Conservation (phyloP, 1,139 yeast genomes). For the Yamadazyma atlantica region DNA sequence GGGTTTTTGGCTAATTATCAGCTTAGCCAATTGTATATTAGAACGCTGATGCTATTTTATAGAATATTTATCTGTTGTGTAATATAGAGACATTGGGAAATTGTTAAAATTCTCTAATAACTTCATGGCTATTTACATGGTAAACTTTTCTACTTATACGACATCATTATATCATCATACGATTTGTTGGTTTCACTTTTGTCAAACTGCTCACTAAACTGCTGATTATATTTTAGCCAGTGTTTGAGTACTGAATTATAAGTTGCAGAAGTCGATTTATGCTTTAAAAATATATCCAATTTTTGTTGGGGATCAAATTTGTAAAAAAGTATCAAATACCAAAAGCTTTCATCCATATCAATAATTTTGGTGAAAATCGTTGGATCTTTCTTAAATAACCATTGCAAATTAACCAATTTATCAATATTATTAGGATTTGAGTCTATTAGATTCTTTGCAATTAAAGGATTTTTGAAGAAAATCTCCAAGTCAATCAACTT, state of each 20-base stretch:
- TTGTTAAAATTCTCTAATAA: background rate
- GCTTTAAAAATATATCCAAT: conserved; percentile 17
- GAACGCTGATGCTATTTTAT: background rate
- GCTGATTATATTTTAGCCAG: conserved; percentile 4
- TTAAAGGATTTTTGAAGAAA: conserved; percentile 26
- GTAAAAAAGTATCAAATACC: conserved; percentile 1
- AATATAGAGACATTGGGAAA: too few species aligned
- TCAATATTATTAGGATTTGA: conserved; percentile 32
- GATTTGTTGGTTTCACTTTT: too few species aligned
- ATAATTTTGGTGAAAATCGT: conserved; percentile 22
- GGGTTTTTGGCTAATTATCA: conserved; percentile 22
- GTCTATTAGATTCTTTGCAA: conserved; percentile 37
- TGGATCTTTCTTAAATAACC: conserved; percentile 20
- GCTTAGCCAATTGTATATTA: conserved; percentile 15
- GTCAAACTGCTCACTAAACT: background rate
- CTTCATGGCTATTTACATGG: background rate
- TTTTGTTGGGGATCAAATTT: conserved; percentile 2
- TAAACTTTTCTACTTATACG: background rate
- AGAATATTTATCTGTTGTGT: background rate
- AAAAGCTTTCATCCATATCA: conserved; percentile 19
- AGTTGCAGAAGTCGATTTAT: conserved; percentile 7
- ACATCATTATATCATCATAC: conserved; percentile 4
- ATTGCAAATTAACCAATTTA: conserved; percentile 41
- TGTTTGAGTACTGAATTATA: conserved; percentile 1
- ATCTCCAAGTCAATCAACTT: conserved; percentile 43